These are phyloP conservation scores for Arctostaphylos glauca DNA, from an alignment of 148 eudicot genomes.

Conservation along the genomic window DNA sequence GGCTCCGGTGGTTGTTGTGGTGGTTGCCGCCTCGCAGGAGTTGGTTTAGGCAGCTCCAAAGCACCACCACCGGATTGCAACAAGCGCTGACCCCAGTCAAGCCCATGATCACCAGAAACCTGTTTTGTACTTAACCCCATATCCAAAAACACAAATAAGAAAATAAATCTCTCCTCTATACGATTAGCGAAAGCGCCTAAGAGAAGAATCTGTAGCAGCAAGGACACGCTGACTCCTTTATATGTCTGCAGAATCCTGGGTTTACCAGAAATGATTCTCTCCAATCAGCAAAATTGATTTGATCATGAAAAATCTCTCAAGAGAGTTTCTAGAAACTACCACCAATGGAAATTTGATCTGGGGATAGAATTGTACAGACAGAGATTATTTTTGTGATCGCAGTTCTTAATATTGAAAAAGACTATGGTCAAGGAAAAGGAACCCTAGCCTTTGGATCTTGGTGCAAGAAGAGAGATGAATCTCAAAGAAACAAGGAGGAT, in stretches of 20 bases:
- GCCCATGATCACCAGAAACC: constrained; percentile 48
- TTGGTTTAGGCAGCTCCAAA: constrained; percentile 34
- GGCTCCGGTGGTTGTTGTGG: constrained; percentile 37
- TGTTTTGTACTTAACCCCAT: constrained; percentile 75
- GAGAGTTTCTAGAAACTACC: background rate
- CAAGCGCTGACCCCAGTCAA: constrained; percentile 39
- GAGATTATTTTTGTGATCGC: too few relatives aligned
- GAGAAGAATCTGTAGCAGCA: too few relatives aligned
- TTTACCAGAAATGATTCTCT: too few relatives aligned
- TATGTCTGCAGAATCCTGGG: too few relatives aligned
- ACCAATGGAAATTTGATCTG: background rate
- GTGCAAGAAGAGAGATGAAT: constrained; percentile 27
- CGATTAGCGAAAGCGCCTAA: too few relatives aligned
- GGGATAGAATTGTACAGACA: background rate
- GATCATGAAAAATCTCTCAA: background rate
- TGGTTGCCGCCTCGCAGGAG: constrained; percentile 26
- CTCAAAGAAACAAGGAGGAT: constrained; percentile 26
- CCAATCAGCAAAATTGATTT: background rate
- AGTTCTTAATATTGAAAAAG: background rate
- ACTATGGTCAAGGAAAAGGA: background rate
- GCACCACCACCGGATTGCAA: constrained; percentile 3
- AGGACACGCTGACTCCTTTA: too few relatives aligned
- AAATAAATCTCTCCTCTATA: background rate
- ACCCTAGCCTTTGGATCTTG: constrained; percentile 29
- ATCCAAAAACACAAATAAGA: too few relatives aligned